Evolutionary conservation across 257 asterid species (phyloP).

Genomic region (Rehmannia glutinosa): DNA sequence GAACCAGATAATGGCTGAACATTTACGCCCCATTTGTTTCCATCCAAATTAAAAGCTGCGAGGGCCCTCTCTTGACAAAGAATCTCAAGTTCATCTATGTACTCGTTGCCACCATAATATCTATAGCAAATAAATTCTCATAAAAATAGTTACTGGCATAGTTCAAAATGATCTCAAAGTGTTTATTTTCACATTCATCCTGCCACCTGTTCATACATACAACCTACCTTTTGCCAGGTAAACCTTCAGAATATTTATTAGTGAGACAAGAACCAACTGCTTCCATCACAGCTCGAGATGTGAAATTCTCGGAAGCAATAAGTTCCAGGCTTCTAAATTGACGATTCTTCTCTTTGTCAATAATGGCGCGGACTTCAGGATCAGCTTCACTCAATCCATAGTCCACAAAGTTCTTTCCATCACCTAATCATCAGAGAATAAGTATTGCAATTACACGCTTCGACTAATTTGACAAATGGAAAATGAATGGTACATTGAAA

Average conservation of each 20-base stretch:
- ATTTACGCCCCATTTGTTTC: constrained; percentile 79
- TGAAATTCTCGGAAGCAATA: constrained; percentile 95
- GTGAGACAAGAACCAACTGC: constrained; percentile 99
- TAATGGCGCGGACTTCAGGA: constrained; percentile 66
- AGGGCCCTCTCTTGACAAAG: constrained; percentile 96
- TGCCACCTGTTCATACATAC: background rate
- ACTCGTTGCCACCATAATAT: constrained; percentile 90
- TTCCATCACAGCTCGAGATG: constrained; percentile 98
- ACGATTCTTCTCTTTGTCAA: constrained; percentile 79
- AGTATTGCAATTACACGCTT: background rate
- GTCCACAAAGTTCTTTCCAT: constrained; percentile 55
- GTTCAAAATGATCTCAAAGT: constrained; percentile 6
- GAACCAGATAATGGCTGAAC: constrained; percentile 97
- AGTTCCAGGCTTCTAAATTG: constrained; percentile 89
- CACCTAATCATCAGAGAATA: constrained; percentile 34
- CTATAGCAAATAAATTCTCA: constrained; percentile 26
- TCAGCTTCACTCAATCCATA: constrained; percentile 60
- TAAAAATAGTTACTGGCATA: background rate
- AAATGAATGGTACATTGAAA: background rate
- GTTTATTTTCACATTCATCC: background rate
- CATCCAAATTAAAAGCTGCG: constrained; percentile 81
- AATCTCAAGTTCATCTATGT: constrained; percentile 84
- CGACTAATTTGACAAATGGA: background rate
- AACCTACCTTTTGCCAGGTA: constrained; percentile 85
- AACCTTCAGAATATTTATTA: constrained; percentile 91